Evolutionary conservation across 441 rosid species (phyloP), one percentile per base, ranked within the genome.

Genomic region (Melianthus villosus): DNA sequence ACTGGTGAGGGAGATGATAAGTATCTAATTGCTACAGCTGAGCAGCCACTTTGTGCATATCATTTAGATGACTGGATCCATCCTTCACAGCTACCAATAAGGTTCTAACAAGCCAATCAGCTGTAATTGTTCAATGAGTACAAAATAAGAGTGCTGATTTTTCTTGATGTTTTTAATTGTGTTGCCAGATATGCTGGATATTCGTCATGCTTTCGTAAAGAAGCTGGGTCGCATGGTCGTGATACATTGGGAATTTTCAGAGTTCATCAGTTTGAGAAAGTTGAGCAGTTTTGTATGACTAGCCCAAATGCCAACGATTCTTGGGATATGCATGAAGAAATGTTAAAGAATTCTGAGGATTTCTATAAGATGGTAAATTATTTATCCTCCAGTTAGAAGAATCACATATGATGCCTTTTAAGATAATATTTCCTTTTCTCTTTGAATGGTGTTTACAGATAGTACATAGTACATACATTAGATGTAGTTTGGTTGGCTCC

Each of bases 1-100:
- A 80, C 85, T 27, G 97, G 97, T 39, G 95, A 78, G 54, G 95
- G 93, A 48, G 97, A 81, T 37, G 97, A 83, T 46, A 83, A 83
- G 23, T 87, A 87, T 68, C 93, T 87, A 32, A 87, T 87, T 49
- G 95, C 97, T 42, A 87, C 93, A 30, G 85, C 93, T 25, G 95
- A 83, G 52, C 95, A 87, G 37, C 87, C 93, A 2, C 77, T 87
- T 6, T 80, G 97, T 54, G 73, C 93, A 35, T 77, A 70, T 50
- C 97, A 87, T 59, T 0, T 72, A 27, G 87, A 83, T 50, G 93
- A 83, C 41, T 81, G 97, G 97, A 76, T 87, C 42, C 92, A 80
- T 65, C 95, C 95, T 2, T 48, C 76, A 0, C 75, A 83, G 56
- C 73, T 87, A 40, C 95, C 97, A 18, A 42, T 71, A 57, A 83